Evolutionary conservation across 2,329 filamentous ascomycete species (phyloP).

Genomic region (Aspergillus sp.): DNA sequence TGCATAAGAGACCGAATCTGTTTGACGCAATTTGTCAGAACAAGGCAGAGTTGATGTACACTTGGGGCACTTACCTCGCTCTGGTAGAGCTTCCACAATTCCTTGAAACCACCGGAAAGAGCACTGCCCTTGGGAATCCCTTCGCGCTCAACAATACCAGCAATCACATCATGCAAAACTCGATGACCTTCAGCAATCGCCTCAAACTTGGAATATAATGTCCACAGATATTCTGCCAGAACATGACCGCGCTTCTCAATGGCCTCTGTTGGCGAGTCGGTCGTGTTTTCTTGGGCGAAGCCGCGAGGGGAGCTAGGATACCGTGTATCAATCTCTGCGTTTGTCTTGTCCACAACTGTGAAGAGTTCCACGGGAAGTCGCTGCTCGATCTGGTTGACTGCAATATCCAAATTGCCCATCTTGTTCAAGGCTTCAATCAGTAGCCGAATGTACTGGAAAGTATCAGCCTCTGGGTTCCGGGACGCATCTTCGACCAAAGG

Average conservation of each 20-base stretch:
- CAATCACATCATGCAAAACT: conserved; percentile 85
- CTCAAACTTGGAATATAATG: conserved; percentile 92
- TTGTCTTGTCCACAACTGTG: conserved; percentile 87
- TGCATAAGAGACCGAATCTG: conserved; percentile 82
- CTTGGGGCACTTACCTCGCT: conserved; percentile 56
- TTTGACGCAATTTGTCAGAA: not conserved
- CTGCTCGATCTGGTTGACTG: conserved; percentile 86
- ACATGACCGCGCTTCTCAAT: conserved; percentile 75
- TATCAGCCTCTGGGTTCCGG: conserved; percentile 91
- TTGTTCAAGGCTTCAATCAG: conserved; percentile 86
- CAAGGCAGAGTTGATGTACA: not conserved
- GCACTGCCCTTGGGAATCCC: conserved; percentile 56
- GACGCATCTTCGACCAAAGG: conserved; percentile 76
- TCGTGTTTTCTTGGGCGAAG: conserved; percentile 40
- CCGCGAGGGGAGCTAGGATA: conserved; percentile 71
- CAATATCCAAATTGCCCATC: conserved; percentile 75
- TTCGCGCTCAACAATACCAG: conserved; percentile 76
- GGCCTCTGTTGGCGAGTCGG: conserved; percentile 59
- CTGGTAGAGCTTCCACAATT: conserved; percentile 95
- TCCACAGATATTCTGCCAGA: conserved; percentile 85
- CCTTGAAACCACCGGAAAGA: conserved; percentile 83
- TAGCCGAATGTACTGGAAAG: conserved; percentile 84
- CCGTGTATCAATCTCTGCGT: conserved; percentile 84
- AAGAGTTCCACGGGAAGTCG: conserved; percentile 90
- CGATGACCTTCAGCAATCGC: conserved; percentile 94